A percentile compares a stretch with the other conserved stretches of the same genome.
These are phyloP conservation scores for Dinochytrium kinnereticum DNA, from an alignment of 371 early-diverging fungal genomes.

Conservation along the genomic window DNA sequence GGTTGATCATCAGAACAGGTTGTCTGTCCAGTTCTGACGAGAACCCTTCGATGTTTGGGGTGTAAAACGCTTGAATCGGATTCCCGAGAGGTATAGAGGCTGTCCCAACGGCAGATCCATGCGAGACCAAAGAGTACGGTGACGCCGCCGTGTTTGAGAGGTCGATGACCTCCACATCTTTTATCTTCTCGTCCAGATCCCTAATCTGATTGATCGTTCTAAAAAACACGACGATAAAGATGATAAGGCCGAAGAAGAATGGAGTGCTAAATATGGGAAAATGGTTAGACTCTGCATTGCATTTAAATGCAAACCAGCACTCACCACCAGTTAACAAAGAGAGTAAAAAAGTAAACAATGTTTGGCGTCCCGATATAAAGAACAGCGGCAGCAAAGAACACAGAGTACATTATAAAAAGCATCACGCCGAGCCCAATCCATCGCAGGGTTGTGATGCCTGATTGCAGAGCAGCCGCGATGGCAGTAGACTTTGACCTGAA, in stretches of 20 bases:
- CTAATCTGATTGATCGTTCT: not conserved
- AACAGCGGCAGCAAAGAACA: not conserved
- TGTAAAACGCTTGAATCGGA: too few species aligned
- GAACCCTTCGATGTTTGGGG: too few species aligned
- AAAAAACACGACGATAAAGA: not conserved
- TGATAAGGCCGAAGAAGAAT: not conserved
- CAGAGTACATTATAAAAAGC: slow-evolving; percentile 11
- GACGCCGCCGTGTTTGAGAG: not conserved
- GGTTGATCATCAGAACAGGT: too few species aligned
- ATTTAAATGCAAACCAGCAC: not conserved
- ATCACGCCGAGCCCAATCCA: not conserved
- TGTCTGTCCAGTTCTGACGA: too few species aligned
- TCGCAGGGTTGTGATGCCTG: not conserved
- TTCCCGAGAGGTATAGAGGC: too few species aligned
- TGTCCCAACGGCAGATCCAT: too few species aligned
- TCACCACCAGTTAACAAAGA: slow-evolving; percentile 11
- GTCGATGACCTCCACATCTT: not conserved
- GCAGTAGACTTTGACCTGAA: not conserved
- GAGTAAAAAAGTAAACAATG: slow-evolving; percentile 12
- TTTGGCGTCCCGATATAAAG: not conserved
- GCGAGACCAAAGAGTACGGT: not conserved
- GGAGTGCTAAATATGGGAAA: not conserved
- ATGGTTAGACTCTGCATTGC: not conserved
- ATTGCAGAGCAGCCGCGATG: not conserved
- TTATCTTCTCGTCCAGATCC: not conserved